Evolutionary conservation across 306 rosid genomes (phyloP).

Genomic region (Malus asiatica): DNA sequence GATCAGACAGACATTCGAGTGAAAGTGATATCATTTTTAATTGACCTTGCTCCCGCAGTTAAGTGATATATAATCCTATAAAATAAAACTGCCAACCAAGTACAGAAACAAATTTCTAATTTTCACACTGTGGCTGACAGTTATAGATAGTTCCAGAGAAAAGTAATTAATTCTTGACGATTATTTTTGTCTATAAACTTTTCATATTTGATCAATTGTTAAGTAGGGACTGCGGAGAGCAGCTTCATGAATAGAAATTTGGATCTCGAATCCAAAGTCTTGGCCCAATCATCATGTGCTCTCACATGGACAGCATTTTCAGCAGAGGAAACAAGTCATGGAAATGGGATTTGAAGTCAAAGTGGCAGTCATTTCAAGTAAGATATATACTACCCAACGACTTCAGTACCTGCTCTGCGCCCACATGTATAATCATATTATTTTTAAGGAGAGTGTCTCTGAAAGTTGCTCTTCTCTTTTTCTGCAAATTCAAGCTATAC

Average conservation of each 20-base stretch:
- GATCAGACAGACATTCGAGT: not conserved
- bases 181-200: not conserved
- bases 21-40: not conserved
- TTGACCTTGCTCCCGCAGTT: not conserved
- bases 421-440: constrained; percentile 6
- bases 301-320: constrained; percentile 39
- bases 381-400: constrained; percentile 21
- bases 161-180: not conserved
- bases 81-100: not conserved
- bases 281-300: constrained; percentile 27
- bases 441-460: constrained; percentile 11
- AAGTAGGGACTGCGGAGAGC: not conserved
- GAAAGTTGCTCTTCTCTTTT: not conserved
- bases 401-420: constrained; percentile 15
- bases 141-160: not conserved
- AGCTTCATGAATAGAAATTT: constrained; percentile 5
- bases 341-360: constrained; percentile 10
- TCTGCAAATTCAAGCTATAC: not conserved
- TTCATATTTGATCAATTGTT: not conserved
- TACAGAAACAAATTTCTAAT: not conserved
- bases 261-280: constrained; percentile 17
- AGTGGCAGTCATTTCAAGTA: constrained; percentile 8
- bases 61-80: not conserved
- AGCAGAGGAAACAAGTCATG: constrained; percentile 24
- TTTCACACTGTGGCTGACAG: not conserved